Evolutionary conservation across 805 yeast species (phyloP).

Genomic region (Ogataea neopini): DNA sequence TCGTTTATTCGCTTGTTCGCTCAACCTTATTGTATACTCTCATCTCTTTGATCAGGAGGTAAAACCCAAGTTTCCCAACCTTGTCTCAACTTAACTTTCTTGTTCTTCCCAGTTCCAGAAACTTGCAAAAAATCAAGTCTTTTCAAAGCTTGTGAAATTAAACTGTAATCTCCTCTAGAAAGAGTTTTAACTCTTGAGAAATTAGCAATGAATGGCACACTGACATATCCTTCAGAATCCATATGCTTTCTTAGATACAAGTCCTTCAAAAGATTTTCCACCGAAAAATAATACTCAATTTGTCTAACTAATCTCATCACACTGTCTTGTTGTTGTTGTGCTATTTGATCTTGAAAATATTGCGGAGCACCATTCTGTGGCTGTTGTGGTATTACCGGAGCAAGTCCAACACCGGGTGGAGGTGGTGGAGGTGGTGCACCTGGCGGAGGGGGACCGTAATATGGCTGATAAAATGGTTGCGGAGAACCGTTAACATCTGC

Average conservation of each 20-base stretch:
- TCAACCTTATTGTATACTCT: conserved; percentile 9
- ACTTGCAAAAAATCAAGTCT: conserved; percentile 35
- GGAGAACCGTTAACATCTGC: conserved; percentile 13
- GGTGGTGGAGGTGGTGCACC: conserved; percentile 1
- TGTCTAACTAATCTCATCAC: conserved; percentile 42
- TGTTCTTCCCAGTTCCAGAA: conserved; percentile 33
- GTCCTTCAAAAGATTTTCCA: conserved; percentile 84
- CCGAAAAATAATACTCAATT: conserved; percentile 83
- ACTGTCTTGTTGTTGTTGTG: conserved; percentile 14
- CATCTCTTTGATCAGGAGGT: conserved; percentile 44
- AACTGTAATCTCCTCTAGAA: conserved; percentile 45
- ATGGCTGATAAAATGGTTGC: conserved; percentile 15
- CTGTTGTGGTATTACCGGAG: conserved; percentile 11
- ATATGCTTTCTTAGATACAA: conserved; percentile 74
- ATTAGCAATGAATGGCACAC: conserved; percentile 53
- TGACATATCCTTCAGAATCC: conserved; percentile 71
- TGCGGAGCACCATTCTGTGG: conserved; percentile 4
- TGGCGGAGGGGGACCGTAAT: conserved; percentile 12
- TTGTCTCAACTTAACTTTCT: conserved; percentile 56
- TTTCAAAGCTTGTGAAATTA: conserved; percentile 37
- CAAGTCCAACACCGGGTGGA: conserved; percentile 10
- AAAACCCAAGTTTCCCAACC: conserved; percentile 73
- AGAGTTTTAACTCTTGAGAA: conserved; percentile 73
- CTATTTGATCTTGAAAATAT: neutral
- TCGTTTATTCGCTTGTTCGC: too few relatives aligned